A percentile compares a stretch with the other conserved stretches of the same genome.
phyloP scores from a whole-genome alignment of 176 grass and related monocot species.

The Pontederia paniculata region DNA sequence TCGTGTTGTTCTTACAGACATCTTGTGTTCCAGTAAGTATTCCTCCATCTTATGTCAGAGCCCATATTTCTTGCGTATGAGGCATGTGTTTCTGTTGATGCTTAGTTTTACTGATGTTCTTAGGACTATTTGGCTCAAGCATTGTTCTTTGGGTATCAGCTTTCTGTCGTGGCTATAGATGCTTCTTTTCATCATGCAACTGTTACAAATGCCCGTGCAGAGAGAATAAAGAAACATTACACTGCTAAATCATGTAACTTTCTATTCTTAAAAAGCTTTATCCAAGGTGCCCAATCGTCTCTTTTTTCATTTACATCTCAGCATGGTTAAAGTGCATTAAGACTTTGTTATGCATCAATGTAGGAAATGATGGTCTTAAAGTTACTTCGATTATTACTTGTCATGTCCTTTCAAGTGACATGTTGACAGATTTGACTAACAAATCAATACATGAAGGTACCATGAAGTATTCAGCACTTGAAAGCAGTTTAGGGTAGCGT shows the following conservation, averaged over 20 bases:
- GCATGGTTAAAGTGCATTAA: neutral
- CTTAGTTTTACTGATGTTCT: constrained; percentile 10
- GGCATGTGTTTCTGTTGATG: neutral
- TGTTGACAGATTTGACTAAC: constrained; percentile 44
- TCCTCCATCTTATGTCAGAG: no score
- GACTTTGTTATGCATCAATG: constrained; percentile 18
- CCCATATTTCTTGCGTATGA: neutral
- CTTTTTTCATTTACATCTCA: neutral
- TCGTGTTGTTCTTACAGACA: no score
- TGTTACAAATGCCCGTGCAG: constrained; percentile 64
- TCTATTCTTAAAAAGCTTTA: constrained; percentile 8
- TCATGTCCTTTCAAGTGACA: constrained; percentile 72
- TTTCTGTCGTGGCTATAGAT: constrained; percentile 77
- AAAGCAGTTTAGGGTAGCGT: no score
- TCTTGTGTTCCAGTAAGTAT: no score
- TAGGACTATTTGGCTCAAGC: constrained; percentile 93
- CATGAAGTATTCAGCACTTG: no score
- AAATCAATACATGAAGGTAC: constrained; percentile 29
- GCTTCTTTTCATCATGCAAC: constrained; percentile 81
- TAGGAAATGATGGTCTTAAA: constrained; percentile 40
- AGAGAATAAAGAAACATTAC: constrained; percentile 85
- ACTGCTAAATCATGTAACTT: constrained; percentile 51
- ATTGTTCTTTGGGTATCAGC: constrained; percentile 76
- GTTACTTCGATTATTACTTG: constrained; percentile 75
- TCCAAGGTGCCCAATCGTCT: neutral